A percentile compares a stretch with the other conserved stretches of the same genome.
phyloP scores from a whole-genome alignment of 345 rosid genomes.

The Ceriops decandra region DNA sequence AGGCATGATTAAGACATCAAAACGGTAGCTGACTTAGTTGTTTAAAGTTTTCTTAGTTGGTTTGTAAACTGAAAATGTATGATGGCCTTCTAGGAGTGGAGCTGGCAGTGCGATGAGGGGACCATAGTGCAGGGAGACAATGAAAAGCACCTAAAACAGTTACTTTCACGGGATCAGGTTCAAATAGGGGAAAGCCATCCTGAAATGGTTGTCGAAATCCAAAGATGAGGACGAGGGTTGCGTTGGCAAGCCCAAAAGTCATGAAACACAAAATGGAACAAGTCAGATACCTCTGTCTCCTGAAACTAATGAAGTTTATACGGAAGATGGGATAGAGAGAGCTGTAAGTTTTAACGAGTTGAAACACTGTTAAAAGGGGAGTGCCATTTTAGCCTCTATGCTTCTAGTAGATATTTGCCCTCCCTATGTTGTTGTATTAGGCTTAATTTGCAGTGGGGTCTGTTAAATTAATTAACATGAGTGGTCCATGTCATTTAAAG shows the following conservation, averaged over 20 bases:
- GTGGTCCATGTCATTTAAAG: too few relatives aligned
- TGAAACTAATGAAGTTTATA: conserved; percentile 1
- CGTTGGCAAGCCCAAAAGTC: neutral
- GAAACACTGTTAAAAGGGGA: neutral
- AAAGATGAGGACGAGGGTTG: neutral
- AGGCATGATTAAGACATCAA: conserved; percentile 21
- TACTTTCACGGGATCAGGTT: neutral
- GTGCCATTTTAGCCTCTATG: neutral
- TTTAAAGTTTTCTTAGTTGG: neutral
- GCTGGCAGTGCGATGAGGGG: neutral
- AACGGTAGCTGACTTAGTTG: conserved; percentile 17
- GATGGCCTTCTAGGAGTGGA: conserved; percentile 22
- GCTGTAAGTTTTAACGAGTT: neutral
- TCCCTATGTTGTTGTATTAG: neutral
- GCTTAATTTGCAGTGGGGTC: neutral
- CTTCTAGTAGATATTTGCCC: neutral
- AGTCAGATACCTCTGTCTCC: neutral
- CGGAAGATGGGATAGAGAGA: neutral
- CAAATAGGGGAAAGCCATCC: neutral
- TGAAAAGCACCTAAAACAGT: neutral
- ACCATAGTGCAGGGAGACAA: too few relatives aligned
- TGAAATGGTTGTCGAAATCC: neutral
- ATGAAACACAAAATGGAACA: neutral
- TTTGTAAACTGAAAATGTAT: neutral
- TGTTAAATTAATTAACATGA: too few relatives aligned